These are phyloP conservation scores for Tieghemiomyces parasiticus DNA, from an alignment of 192 early-diverging fungal genomes.

Conservation along the genomic window DNA sequence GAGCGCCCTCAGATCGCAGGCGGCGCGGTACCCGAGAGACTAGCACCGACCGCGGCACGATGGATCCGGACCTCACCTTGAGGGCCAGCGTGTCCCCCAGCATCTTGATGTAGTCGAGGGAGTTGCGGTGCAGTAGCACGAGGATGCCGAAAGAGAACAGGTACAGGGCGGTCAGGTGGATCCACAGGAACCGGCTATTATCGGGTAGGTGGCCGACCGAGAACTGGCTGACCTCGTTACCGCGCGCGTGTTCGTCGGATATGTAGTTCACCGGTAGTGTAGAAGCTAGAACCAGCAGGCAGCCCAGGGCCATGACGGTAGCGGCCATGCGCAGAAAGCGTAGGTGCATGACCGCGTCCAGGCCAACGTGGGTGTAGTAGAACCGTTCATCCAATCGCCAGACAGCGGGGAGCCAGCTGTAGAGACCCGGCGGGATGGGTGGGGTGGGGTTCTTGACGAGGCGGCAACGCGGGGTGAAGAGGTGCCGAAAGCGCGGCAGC, in stretches of 20 bases:
- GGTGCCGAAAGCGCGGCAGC: constrained; percentile 7
- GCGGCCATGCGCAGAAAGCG: constrained; percentile 43
- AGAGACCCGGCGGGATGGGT: constrained; percentile 26
- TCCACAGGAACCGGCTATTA: constrained; percentile 25
- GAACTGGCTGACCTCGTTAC: constrained; percentile 15
- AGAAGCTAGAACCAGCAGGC: constrained; percentile 24
- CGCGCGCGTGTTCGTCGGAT: background rate
- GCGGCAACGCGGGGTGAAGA: constrained; percentile 7
- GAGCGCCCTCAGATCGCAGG: constrained; percentile 30
- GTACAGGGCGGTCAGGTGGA: constrained; percentile 33
- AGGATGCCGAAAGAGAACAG: constrained; percentile 32
- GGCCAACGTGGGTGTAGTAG: constrained; percentile 33
- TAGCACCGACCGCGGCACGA: constrained; percentile 32
- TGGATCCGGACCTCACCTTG: constrained; percentile 20
- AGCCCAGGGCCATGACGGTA: constrained; percentile 29
- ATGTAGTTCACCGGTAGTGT: constrained; percentile 35
- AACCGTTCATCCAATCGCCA: constrained; percentile 30
- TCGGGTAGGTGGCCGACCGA: constrained; percentile 30
- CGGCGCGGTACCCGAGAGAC: constrained; percentile 32
- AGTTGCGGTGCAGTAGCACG: constrained; percentile 36
- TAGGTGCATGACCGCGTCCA: constrained; percentile 46
- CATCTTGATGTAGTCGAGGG: constrained; percentile 35
- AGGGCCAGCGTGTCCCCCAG: constrained; percentile 20
- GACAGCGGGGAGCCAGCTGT: constrained; percentile 31
- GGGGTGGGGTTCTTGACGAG: constrained; percentile 29